Evolutionary conservation across 352 stramenopile genomes (phyloP), one percentile per base, ranked within the genome.

Genomic region (Globisporangium cystogenes): DNA sequence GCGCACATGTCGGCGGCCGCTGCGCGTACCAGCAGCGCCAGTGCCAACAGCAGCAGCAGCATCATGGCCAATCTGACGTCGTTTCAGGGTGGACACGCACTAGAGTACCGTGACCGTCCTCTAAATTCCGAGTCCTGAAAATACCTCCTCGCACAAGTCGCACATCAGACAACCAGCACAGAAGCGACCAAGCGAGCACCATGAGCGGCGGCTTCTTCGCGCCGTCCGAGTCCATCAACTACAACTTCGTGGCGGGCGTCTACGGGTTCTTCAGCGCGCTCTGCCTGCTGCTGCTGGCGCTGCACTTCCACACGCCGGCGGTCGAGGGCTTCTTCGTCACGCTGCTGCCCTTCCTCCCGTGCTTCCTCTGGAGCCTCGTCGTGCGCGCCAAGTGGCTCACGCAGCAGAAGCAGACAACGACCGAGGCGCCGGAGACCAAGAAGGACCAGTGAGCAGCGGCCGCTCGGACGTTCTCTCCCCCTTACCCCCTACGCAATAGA

Each of bases 281-380:
- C 41, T 85, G 66, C 47, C 51, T 76, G 46, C 41, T 86, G 54
- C 73, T 96, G 26, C 60, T 72, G 21, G 68, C 70, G 41, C 51
- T 84, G 48, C 78, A 92, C 61, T 72, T 78, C 48, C 83, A 78
- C 71, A 74, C 77, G 27, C 42, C 71, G 42, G 64, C 82, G 20
- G 53, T 93, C 47, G 81, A 96, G 40, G 84, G 84, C 8, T 90
- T 93, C 57, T 95, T 87, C 76, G 78, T 96, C 58, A 82, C 93
- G 27, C 57, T 94, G 27, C 64, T 82, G 62, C 83, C 83, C 24
- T 94, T 94, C 57, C 36, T 85, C 36, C 86, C 84, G 45, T 93
- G 82, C 56, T 82, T 96, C 52, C 14, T 88, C 47, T 96, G 86
- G 86, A 90, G 80, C 43, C 65, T 93, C 49, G 62, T 88, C 51